Evolutionary conservation across 352 stramenopile genomes (phyloP), one percentile per base, ranked within the genome.

Genomic region (Thraustotheca clavata): DNA sequence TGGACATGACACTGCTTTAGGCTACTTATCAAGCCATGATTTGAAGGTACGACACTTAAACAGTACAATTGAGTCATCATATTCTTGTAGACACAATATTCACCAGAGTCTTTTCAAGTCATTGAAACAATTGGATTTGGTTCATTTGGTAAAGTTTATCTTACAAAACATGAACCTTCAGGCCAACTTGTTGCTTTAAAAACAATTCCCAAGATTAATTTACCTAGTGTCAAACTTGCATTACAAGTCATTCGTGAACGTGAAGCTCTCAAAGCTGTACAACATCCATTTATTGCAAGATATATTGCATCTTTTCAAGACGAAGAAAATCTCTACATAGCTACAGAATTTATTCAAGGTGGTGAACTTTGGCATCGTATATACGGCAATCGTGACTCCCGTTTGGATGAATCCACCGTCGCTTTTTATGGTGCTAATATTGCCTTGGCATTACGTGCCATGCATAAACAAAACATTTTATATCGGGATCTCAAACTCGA

Each of bases 351-450:
- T 34, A 16, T 65, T 22, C 57, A 36, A 26, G 57, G 57, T 24
- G 57, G 57, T 11, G 57, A 65, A n/a, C 29, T 65, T 18, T 65
- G 34, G n/a, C n/a, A 36, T 9, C 38, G 47, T 29, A 27, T 65
- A 12, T 35, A 54, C 27, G 57, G 27, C 57, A 8, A 7, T 4
- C 7, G 27, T 29, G 57, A 6, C n/a, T 26, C 20, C 27, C n/a
- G 9, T 35, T 27, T 65, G 16, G 20, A 35, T 32, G 41, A 35
- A 16, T 16, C 38, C 24, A 46, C 9, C 26, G 70, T 82, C 59
- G 74, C 79, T 6, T 96, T 96, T 60, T 96, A 96, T 75, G 86
- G 83, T 0, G 83, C 84, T 0, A 86, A 96, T 67, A 57, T 96
- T 27, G 83, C 76, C 33, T 86, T 94, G 50, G 88, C 84, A 18